Evolutionary conservation across 352 stramenopile species (phyloP), one percentile per base, ranked within the genome.

Genomic region (Globisporangium uncinulatum): DNA sequence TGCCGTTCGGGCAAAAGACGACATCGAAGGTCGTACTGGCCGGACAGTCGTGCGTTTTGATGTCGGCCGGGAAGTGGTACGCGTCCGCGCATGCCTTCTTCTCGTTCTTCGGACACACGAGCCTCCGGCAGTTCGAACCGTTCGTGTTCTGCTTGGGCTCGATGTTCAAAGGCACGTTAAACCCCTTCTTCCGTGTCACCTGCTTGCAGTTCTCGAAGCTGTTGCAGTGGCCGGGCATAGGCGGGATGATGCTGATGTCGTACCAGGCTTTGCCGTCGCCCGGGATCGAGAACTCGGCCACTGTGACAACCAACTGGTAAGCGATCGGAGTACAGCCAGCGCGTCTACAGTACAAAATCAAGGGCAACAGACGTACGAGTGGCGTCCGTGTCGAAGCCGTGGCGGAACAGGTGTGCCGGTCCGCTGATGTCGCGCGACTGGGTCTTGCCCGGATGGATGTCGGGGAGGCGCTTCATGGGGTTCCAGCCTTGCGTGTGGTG

Each of bases 241-340:
- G 64, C 19, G 67, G 64, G 29, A 67, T 67, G 32, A 61, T 61
- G 51, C 58, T 73, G 51, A 76, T 65, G 55, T 65, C 62, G 59
- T 73, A 73, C 61, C 56, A 73, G 21, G 61, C 19, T 48, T 73
- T 73, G 29, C 60, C 57, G 5, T 47, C 34, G 31, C 29, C 19
- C 24, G 24, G 24, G 17, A 73, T 4, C 5, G 44, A 36, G 11
- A 63, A 49, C 45, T 81, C 72, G n/a, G 59, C 59, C 17, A 76
- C 63, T 59, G 66, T 69, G 24, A 29, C 24, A 4, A 29, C 24
- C 24, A 4, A 29, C 24, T 29, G 24, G 24, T 29, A 29, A 29
- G 24, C 24, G 24, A 29, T 29, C 24, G 24, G 24, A 29, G 24
- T 29, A 29, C 24, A 29, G 4, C 1, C 24, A 29, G 24, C 24